Percentiles rank a stretch among this genome's conserved stretches.
Evolutionary conservation across 805 yeast genomes (phyloP).

Genomic region (Cyberlindnera meyerae): DNA sequence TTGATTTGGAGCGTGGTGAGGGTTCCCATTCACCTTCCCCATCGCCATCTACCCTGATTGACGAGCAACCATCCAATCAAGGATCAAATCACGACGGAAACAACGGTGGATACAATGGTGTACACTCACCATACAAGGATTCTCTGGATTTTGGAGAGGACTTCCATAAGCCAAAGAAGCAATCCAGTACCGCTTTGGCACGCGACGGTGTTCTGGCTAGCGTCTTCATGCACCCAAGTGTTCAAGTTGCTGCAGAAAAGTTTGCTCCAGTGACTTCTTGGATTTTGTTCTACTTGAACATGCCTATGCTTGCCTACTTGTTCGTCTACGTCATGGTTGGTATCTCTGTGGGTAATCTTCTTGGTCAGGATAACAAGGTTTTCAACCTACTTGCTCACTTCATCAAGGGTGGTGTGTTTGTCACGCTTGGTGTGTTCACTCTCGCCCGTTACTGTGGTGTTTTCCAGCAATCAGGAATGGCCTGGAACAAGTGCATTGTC

Average conservation of each 20-base stretch:
- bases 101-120: no score
- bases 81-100: no score
- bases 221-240: slow-evolving; percentile 30
- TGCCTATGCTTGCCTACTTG: slow-evolving; percentile 59
- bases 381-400: slow-evolving; percentile 90
- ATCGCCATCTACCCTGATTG: slow-evolving; percentile 23
- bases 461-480: slow-evolving; percentile 72
- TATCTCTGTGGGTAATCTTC: slow-evolving; percentile 55
- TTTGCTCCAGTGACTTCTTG: slow-evolving; percentile 27
- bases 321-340: slow-evolving; percentile 52
- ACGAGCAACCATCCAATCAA: slow-evolving; percentile 6
- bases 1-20: slow-evolving; percentile 21
- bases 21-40: slow-evolving; percentile 16
- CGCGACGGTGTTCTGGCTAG: slow-evolving; percentile 33
- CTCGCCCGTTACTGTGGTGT: slow-evolving; percentile 86
- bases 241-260: slow-evolving; percentile 20
- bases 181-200: slow-evolving; percentile 10
- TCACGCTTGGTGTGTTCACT: slow-evolving; percentile 69
- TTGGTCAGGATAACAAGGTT: slow-evolving; percentile 64
- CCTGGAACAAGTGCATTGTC: slow-evolving; percentile 66
- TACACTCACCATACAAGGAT: slow-evolving; percentile 23
- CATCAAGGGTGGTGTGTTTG: slow-evolving; percentile 92
- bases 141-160: slow-evolving; percentile 22
- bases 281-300: slow-evolving; percentile 49
- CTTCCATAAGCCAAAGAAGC: slow-evolving; percentile 6